Evolutionary conservation across 2,329 filamentous ascomycete genomes (phyloP).

Genomic region (Diplodia sapinea): DNA sequence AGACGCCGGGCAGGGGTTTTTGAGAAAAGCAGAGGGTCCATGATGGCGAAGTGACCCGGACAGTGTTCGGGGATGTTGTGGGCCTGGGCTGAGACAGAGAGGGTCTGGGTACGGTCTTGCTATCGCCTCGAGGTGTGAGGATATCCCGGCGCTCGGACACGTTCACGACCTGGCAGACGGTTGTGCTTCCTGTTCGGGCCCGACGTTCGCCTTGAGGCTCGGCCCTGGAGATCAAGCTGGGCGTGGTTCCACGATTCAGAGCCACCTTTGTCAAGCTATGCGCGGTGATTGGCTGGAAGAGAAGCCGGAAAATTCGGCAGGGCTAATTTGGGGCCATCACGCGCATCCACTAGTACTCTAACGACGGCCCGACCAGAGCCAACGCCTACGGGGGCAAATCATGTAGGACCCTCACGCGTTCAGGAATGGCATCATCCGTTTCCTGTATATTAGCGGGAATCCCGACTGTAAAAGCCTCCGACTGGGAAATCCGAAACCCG

Average conservation of each 20-base stretch:
- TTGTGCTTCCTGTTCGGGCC: neutral
- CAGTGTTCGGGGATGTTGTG: slow-evolving; percentile 12
- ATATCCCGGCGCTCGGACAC: neutral
- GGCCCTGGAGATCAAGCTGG: neutral
- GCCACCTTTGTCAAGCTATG: neutral
- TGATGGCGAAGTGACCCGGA: neutral
- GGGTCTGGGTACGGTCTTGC: neutral
- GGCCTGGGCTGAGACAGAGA: neutral
- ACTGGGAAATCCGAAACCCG: neutral
- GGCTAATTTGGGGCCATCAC: slow-evolving; percentile 1
- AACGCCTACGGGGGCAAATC: neutral
- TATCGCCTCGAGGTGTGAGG: neutral
- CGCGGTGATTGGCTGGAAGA: neutral
- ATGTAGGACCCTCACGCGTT: neutral
- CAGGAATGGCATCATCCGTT: neutral
- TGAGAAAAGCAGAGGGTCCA: neutral
- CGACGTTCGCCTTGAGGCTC: neutral
- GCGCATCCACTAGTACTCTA: neutral
- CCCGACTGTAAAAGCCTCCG: neutral
- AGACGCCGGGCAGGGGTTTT: neutral
- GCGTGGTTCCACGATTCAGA: neutral
- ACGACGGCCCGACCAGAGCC: neutral
- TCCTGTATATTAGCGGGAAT: neutral
- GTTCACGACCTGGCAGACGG: neutral
- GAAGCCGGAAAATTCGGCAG: neutral